Percentiles rank a stretch among this genome's conserved stretches.
Conservation (phyloP, 352 stramenopile genomes). For the Phytophthora ohioensis region DNA sequence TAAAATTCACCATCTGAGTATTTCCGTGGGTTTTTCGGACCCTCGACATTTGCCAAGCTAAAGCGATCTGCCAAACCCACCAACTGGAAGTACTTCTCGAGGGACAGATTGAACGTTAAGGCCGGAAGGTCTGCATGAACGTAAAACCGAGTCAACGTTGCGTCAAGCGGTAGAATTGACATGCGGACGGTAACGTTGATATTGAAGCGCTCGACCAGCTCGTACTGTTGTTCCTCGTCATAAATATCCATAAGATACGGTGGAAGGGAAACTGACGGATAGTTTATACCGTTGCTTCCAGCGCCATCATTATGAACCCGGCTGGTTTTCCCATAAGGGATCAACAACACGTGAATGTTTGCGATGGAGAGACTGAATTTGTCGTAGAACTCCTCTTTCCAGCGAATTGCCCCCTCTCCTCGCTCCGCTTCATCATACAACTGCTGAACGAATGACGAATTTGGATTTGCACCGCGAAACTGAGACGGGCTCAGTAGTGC, state of each 20-base stretch:
- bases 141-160: constrained; percentile 85
- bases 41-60: constrained; percentile 42
- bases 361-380: constrained; percentile 88
- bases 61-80: constrained; percentile 70
- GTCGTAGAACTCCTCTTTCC: constrained; percentile 93
- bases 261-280: constrained; percentile 53
- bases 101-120: constrained; percentile 85
- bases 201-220: constrained; percentile 86
- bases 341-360: constrained; percentile 85
- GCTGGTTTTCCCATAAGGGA: constrained; percentile 72
- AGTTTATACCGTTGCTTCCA: constrained; percentile 34
- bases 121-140: constrained; percentile 85
- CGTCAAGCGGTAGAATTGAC: constrained; percentile 86
- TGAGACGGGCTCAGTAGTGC: constrained; percentile 50
- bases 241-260: constrained; percentile 52
- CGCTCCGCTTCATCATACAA: constrained; percentile 88
- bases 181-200: constrained; percentile 89
- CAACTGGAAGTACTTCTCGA: constrained; percentile 87
- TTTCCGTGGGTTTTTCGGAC: constrained; percentile 35
- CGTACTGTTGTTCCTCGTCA: constrained; percentile 71
- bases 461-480: constrained; percentile 47
- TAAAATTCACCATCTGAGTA: constrained; percentile 28
- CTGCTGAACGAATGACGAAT: constrained; percentile 86
- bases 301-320: constrained; percentile 30
- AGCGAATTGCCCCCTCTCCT: constrained; percentile 85